Evolutionary conservation across 1,284 basidiomycete species (phyloP).

Genomic region (Malassezia sp.): DNA sequence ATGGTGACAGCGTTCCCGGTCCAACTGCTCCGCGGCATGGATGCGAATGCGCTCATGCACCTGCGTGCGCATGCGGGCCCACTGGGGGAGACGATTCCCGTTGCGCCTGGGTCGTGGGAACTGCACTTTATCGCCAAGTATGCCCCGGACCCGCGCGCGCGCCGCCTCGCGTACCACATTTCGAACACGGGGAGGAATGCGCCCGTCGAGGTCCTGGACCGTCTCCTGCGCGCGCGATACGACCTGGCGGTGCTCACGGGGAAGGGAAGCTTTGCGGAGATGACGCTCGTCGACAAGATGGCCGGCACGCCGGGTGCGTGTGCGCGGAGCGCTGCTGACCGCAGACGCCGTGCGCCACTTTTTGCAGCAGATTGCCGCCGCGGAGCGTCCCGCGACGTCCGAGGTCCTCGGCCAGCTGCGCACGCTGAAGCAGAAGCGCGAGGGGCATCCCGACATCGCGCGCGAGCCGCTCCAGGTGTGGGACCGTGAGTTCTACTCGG

Average conservation of each 20-base stretch:
- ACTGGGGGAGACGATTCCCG: constrained; percentile 4
- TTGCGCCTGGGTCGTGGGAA: constrained; percentile 53
- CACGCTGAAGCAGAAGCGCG: constrained; percentile 22
- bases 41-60: constrained; percentile 15
- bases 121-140: constrained; percentile 84
- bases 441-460: not conserved
- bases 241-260: constrained; percentile 40
- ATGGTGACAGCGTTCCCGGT: constrained; percentile 20
- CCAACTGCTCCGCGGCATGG: constrained; percentile 24
- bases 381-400: constrained; percentile 30
- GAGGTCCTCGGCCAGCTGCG: constrained; percentile 26
- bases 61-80: not conserved
- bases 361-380: constrained; percentile 26
- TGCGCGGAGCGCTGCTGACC: too few relatives aligned
- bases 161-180: constrained; percentile 60
- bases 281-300: constrained; percentile 45
- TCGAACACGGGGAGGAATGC: constrained; percentile 27
- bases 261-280: constrained; percentile 32
- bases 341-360: constrained; percentile 35
- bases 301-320: constrained; percentile 33
- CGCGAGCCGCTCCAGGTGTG: constrained; percentile 26
- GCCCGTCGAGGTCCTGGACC: constrained; percentile 35
- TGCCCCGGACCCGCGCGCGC: constrained; percentile 64
- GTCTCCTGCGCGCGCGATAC: constrained; percentile 27
- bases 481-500: constrained; percentile 42